Evolutionary conservation across 163 green algal species (phyloP).

Genomic region (Scenedesmus sp.): DNA sequence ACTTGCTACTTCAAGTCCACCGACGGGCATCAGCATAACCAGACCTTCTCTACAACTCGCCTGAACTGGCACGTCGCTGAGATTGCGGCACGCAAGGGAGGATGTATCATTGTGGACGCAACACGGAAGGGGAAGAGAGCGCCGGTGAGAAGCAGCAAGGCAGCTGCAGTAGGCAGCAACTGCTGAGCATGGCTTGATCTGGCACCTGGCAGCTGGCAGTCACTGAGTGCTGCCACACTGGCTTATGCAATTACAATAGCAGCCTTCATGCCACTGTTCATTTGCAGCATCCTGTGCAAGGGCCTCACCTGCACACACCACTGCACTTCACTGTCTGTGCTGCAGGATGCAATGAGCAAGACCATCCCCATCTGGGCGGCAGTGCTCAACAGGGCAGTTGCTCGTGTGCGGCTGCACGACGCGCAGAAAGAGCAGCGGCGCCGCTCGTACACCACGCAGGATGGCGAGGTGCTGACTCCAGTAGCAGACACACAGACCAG

Average conservation of each 20-base stretch:
- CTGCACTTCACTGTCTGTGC: not conserved
- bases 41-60: conserved; percentile 88
- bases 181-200: conserved; percentile 7
- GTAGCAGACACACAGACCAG: conserved; percentile 50
- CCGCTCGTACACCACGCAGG: not conserved
- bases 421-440: conserved; percentile 31
- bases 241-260: not conserved
- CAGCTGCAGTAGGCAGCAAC: not conserved
- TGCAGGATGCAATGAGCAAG: conserved; percentile 93
- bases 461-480: conserved; percentile 18
- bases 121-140: conserved; percentile 93
- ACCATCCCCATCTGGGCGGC: conserved; percentile 95
- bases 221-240: not conserved
- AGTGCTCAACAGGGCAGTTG: conserved; percentile 90
- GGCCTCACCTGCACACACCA: not conserved
- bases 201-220: not conserved
- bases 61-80: conserved; percentile 92
- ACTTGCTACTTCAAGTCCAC: conserved; percentile 98
- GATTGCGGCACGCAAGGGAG: conserved; percentile 71
- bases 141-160: conserved; percentile 66
- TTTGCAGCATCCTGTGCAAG: not conserved
- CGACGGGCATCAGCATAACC: conserved; percentile 93
- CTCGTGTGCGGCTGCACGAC: conserved; percentile 49
- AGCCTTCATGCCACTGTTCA: not conserved
- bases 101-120: conserved; percentile 95